Evolutionary conservation across 768 basidiomycete species (phyloP), one percentile per base, ranked within the genome.

Genomic region (Cystofilobasidium macerans): DNA sequence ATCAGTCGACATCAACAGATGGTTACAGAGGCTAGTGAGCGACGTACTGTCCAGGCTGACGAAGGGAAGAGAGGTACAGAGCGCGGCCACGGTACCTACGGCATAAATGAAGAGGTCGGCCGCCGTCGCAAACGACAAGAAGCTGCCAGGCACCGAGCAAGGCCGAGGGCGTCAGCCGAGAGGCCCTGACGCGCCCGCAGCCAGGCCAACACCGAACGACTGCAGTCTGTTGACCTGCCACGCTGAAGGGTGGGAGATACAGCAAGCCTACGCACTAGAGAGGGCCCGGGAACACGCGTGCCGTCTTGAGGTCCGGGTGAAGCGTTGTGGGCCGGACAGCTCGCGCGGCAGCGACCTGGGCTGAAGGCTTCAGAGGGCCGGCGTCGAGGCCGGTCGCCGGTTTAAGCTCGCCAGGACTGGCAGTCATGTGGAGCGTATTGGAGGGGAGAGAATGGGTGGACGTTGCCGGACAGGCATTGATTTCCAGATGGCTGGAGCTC

Each of bases 41-140:
- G n/a, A n/a, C n/a, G n/a, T n/a, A n/a, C n/a, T n/a, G n/a, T 66
- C 65, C 48, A 66, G 42, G 32, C 48, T 13, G 6, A 51, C 47
- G 51, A 66, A 66, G 4, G 65, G 65, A 2, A 66, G 65, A 3
- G 57, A 51, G 16, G 22, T 38, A 18, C 35, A 43, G 11, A 64
- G 57, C 22, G 43, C 57, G 11, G 28, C 36, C 0, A 47, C 28
- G 0, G 22, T 4, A 0, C 56, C 64, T 20, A 65, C 13, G 16
- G 43, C 40, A 43, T 65, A 65, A 24, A 65, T 32, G 6, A 11
- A 1, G 57, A 65, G 18, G 26, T 65, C 64, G 20, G 42, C 14
- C 4, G 12, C 2, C 33, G 56, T 58, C 18, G 64, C 64, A 22
- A 42, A 65, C 18, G 43, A 48, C 28, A 65, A 57, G 47, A 65